These are phyloP conservation scores for Raphanus raphanistrum DNA, from an alignment of 345 rosid species.

Conservation along the genomic window DNA sequence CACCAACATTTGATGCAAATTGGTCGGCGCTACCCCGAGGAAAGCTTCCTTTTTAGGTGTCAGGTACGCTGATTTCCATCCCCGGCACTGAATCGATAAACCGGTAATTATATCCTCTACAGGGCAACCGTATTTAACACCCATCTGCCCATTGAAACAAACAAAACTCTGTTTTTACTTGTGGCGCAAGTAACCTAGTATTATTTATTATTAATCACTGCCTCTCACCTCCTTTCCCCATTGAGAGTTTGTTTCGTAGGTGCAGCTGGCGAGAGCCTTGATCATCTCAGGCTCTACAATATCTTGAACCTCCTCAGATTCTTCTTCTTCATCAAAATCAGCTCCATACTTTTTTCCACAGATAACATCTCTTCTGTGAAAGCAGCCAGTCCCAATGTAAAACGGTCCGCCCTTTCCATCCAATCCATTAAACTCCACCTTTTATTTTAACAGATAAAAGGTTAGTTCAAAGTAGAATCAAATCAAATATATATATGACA, in stretches of 20 bases:
- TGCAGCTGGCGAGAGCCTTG: conserved; percentile 60
- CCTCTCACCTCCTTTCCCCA: conserved; percentile 75
- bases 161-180: not conserved
- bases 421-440: conserved; percentile 64
- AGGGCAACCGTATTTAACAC: conserved; percentile 63
- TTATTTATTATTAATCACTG: not conserved
- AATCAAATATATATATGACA: too few species aligned
- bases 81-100: conserved; percentile 59
- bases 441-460: not conserved
- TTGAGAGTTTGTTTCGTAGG: conserved; percentile 51
- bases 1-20: conserved; percentile 57
- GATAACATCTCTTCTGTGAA: conserved; percentile 75
- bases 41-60: conserved; percentile 62
- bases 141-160: conserved; percentile 53
- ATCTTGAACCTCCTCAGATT: conserved; percentile 13
- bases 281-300: conserved; percentile 33
- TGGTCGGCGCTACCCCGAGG: conserved; percentile 57
- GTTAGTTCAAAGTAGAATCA: not conserved
- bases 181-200: not conserved
- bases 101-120: conserved; percentile 89
- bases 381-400: conserved; percentile 74
- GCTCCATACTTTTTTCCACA: conserved; percentile 48
- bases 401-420: conserved; percentile 76
- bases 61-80: conserved; percentile 69
- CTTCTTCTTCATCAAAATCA: not conserved